Evolutionary conservation across 2,329 filamentous ascomycete species (phyloP), one percentile per base, ranked within the genome.

Genomic region (Botrytis deweyae): DNA sequence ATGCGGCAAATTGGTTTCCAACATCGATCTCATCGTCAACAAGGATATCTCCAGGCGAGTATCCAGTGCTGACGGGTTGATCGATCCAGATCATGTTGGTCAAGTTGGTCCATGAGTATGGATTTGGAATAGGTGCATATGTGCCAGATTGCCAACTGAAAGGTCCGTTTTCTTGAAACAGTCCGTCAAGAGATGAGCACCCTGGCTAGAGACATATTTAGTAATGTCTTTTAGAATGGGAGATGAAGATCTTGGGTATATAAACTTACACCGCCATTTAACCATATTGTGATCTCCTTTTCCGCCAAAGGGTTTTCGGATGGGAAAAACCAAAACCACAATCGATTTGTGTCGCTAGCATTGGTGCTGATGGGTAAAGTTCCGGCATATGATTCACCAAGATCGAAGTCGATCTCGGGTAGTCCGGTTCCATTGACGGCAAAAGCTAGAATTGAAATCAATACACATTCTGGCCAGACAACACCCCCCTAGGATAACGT

Each of bases 151-250:
- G 79, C 79, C 79, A 80, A 8, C 78, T 46, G 46, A 80, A 78
- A 25, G 78, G 78, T 8, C 79, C 79, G 62, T 79, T 78, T 73
- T 80, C 78, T 73, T 79, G 92, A 88, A 99, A 97, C 74, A 98
- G 89, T 77, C 96, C 96, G 77, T 95, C 97, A 80, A 98, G 86
- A 67, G 95, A 98, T 40, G 94, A 97, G 87, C 95, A 98, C 80
- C 96, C 96, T 46, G 96, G 73, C 70, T 72, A n/a, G 14, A 38
- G 44, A 29, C 1, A 7, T 9, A 18, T 25, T 71, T 64, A 71
- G 69, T 10, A 29, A 64, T 52, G 20, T 64, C 42, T 29, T 40
- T 44, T 36, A 2, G 18, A 25, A 4, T 6, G 38, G 5, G 42
- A n/a, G 22, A 29, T 12, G 49, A 42, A 49, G 12, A 16, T n/a